Evolutionary conservation across 2,329 filamentous ascomycete species (phyloP).

Genomic region (Clarireedia paspali): DNA sequence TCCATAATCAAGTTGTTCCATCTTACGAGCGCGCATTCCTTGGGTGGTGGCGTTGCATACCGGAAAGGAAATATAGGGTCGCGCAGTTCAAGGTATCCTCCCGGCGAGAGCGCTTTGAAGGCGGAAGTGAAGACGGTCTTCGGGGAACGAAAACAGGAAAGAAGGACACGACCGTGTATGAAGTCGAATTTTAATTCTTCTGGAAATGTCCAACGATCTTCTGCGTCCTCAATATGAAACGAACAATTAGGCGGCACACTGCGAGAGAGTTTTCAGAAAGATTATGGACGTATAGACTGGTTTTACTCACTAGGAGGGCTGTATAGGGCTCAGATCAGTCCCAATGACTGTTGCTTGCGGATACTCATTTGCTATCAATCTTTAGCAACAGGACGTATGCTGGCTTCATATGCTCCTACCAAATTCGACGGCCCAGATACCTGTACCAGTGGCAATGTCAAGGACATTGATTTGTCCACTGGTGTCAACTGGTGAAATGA

Average conservation of each 20-base stretch:
- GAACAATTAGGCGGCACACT: slow-evolving; percentile 23
- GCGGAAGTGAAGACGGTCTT: neutral
- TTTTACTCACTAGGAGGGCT: slow-evolving; percentile 17
- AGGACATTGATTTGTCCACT: neutral
- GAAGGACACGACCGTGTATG: neutral
- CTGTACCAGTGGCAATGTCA: slow-evolving; percentile 4
- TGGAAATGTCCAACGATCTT: slow-evolving; percentile 24
- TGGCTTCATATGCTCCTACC: slow-evolving; percentile 2
- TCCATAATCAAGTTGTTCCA: slow-evolving; percentile 8
- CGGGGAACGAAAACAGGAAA: slow-evolving; percentile 1
- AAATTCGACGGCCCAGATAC: slow-evolving; percentile 6
- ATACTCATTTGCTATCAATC: slow-evolving; percentile 23
- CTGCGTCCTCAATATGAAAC: slow-evolving; percentile 30
- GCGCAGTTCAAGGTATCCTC: slow-evolving; percentile 6
- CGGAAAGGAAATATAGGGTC: slow-evolving; percentile 4
- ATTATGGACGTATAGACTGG: too few relatives aligned
- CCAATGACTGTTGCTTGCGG: slow-evolving; percentile 19
- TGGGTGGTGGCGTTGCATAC: neutral
- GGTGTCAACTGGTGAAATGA: neutral
- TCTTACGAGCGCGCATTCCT: neutral
- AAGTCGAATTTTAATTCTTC: slow-evolving; percentile 5
- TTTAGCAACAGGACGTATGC: slow-evolving; percentile 1
- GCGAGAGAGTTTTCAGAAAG: neutral
- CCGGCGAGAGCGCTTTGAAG: neutral
- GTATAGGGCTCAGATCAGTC: slow-evolving; percentile 22